A percentile compares a stretch with the other conserved stretches of the same genome.
Conservation (phyloP, 805 yeast genomes). For the Candida sithepensis region DNA sequence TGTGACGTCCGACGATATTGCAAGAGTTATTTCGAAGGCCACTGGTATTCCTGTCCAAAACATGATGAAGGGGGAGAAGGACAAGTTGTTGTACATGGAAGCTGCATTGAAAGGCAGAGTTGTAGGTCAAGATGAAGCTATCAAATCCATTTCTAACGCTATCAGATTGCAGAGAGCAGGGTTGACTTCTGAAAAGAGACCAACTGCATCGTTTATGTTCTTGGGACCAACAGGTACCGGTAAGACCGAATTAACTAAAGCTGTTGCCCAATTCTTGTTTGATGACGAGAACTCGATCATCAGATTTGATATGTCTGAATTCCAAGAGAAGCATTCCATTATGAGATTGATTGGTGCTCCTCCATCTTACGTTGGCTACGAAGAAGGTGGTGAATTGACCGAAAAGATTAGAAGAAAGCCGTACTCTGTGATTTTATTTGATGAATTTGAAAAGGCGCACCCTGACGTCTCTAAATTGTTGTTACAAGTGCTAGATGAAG, state of each 20-base stretch:
- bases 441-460: slow-evolving; percentile 97
- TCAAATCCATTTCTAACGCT: slow-evolving; percentile 84
- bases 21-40: slow-evolving; percentile 86
- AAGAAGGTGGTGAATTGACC: slow-evolving; percentile 92
- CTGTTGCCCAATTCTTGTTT: slow-evolving; percentile 87
- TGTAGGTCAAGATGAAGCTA: slow-evolving; percentile 95
- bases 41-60: slow-evolving; percentile 94
- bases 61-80: slow-evolving; percentile 91
- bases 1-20: slow-evolving; percentile 91
- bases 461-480: slow-evolving; percentile 89
- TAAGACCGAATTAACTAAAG: slow-evolving; percentile 92
- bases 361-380: slow-evolving; percentile 96
- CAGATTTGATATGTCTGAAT: slow-evolving; percentile 96
- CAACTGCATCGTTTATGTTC: slow-evolving; percentile 95
- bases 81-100: slow-evolving; percentile 86
- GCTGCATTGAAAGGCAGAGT: slow-evolving; percentile 70
- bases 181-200: slow-evolving; percentile 87
- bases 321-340: slow-evolving; percentile 90
- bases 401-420: slow-evolving; percentile 96
- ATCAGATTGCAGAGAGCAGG: slow-evolving; percentile 97
- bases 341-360: slow-evolving; percentile 95
- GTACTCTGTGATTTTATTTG: slow-evolving; percentile 86
- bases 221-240: slow-evolving; percentile 99
- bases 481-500: slow-evolving; percentile 92
- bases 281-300: slow-evolving; percentile 84